phyloP scores from a whole-genome alignment of 768 basidiomycete species.

The Phlebiopsis gigantea region DNA sequence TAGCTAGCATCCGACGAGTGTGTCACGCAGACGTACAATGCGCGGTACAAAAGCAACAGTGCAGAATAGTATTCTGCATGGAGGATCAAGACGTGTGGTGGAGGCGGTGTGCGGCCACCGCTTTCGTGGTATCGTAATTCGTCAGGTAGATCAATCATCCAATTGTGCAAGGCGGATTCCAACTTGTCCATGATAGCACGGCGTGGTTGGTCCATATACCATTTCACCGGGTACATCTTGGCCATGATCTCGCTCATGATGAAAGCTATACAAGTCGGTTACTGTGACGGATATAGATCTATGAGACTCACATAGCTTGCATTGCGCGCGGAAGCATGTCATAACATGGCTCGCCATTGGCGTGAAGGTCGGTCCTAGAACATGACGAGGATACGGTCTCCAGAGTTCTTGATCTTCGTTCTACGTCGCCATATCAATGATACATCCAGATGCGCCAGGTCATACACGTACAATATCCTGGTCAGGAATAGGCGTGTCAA shows the following conservation, averaged over 20 bases:
- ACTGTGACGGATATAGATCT: neutral
- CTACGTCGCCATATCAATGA: conserved; percentile 29
- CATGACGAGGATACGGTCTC: conserved; percentile 39
- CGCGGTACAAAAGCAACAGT: conserved; percentile 68
- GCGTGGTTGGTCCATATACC: conserved; percentile 39
- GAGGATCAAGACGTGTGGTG: conserved; percentile 61
- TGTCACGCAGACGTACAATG: conserved; percentile 53
- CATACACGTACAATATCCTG: conserved; percentile 40
- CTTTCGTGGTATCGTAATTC: conserved; percentile 54
- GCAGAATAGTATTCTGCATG: conserved; percentile 76
- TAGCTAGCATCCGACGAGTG: too few species aligned
- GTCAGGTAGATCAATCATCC: conserved; percentile 67
- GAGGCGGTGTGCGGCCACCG: conserved; percentile 46
- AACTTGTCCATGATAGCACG: conserved; percentile 46
- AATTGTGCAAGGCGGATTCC: conserved; percentile 67
- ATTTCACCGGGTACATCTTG: conserved; percentile 64
- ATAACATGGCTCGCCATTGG: conserved; percentile 46
- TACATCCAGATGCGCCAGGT: neutral
- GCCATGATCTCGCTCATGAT: conserved; percentile 65
- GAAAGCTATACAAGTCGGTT: conserved; percentile 36
- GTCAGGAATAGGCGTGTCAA: conserved; percentile 47
- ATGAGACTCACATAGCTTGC: conserved; percentile 48
- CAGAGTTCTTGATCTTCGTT: conserved; percentile 53
- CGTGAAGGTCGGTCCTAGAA: conserved; percentile 33
- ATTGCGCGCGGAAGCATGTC: conserved; percentile 50